Percentiles rank a stretch among this genome's conserved stretches.
Conservation (phyloP, 371 early-diverging fungal genomes). For the Fennellomyces sp. region DNA sequence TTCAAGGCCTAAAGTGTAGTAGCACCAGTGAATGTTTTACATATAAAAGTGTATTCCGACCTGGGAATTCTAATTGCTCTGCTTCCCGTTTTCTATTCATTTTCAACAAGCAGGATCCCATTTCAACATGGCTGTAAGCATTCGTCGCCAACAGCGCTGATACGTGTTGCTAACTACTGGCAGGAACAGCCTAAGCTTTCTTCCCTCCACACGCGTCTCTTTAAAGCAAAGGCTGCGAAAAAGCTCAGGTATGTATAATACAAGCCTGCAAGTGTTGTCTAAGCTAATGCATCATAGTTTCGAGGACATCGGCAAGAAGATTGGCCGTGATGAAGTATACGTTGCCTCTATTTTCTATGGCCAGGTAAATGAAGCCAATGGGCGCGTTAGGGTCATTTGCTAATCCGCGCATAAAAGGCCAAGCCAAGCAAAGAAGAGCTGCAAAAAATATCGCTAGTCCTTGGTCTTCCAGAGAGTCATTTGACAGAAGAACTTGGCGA, state of each 20-base stretch:
- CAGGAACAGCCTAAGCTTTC: conserved; percentile 34
- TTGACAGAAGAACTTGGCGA: conserved; percentile 55
- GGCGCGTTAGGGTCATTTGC: too few relatives aligned
- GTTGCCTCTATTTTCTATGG: conserved; percentile 76
- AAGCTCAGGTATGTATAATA: conserved; percentile 32
- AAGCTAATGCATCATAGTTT: conserved; percentile 37
- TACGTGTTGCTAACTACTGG: not conserved
- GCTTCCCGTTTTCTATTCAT: conserved; percentile 1
- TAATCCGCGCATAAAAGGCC: conserved; percentile 30
- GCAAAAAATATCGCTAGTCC: conserved; percentile 45
- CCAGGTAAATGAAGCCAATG: conserved; percentile 46
- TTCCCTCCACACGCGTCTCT: conserved; percentile 39
- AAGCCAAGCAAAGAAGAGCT: conserved; percentile 55
- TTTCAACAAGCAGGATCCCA: not conserved
- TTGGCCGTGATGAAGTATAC: conserved; percentile 69
- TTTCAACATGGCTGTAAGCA: conserved; percentile 11
- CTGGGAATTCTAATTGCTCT: not conserved
- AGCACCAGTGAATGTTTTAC: not conserved
- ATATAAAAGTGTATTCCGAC: not conserved
- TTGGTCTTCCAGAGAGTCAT: conserved; percentile 58
- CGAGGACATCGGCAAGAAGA: conserved; percentile 56
- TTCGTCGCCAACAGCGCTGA: not conserved
- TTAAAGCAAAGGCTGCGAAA: conserved; percentile 32
- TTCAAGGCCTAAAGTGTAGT: conserved; percentile 22
- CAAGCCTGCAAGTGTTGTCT: not conserved